phyloP scores from a whole-genome alignment of 768 basidiomycete genomes.

The Nidularia sp. region DNA sequence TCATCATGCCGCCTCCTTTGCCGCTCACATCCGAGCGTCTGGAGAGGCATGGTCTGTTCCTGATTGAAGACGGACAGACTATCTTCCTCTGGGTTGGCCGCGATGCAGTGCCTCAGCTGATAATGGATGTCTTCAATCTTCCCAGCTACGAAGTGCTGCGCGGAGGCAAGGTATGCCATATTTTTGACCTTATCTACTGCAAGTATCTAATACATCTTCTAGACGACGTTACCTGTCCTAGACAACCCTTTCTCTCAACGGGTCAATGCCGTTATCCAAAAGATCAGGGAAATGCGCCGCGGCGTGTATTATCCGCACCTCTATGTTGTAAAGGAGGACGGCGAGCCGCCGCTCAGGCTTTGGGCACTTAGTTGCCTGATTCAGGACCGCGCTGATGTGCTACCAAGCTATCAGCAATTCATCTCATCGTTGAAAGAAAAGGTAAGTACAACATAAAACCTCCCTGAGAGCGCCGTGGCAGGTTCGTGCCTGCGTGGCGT shows the following conservation, averaged over 20 bases:
- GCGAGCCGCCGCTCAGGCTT: conserved; percentile 87
- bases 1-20: conserved; percentile 82
- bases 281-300: conserved; percentile 90
- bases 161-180: conserved; percentile 76
- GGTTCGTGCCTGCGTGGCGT: conserved; percentile 1
- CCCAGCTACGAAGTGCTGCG: conserved; percentile 84
- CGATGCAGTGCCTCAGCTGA: conserved; percentile 93
- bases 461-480: not conserved
- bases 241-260: conserved; percentile 97
- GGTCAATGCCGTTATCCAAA: conserved; percentile 89
- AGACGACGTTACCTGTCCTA: conserved; percentile 86
- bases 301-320: conserved; percentile 92
- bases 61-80: conserved; percentile 97
- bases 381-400: conserved; percentile 92
- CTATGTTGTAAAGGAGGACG: conserved; percentile 97
- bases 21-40: conserved; percentile 94
- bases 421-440: conserved; percentile 88
- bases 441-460: conserved; percentile 36
- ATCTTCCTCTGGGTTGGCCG: conserved; percentile 99
- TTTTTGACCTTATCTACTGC: too few relatives aligned
- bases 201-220: not conserved
- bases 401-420: conserved; percentile 96
- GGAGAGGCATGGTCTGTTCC: conserved; percentile 91
- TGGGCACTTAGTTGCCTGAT: conserved; percentile 95
- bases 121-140: conserved; percentile 92